Evolutionary conservation across 129 eudicot genomes (phyloP).

Genomic region (Flaveria sonorensis): DNA sequence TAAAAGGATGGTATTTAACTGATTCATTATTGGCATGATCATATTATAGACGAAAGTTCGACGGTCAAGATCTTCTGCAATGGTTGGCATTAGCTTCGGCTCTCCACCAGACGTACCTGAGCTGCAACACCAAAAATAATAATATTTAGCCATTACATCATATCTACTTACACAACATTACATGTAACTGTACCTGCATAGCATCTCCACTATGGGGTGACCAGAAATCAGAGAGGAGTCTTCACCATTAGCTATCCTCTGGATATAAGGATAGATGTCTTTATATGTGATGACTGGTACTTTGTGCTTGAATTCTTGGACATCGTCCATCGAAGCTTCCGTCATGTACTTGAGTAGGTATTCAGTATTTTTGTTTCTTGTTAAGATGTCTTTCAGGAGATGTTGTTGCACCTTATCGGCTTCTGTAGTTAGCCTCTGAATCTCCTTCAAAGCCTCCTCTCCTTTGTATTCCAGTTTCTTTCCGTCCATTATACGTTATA

Average conservation of each 20-base stretch:
- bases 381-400: conserved; percentile 53
- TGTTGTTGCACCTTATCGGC: conserved; percentile 71
- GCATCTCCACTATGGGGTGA: conserved; percentile 81
- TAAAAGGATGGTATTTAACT: conserved; percentile 39
- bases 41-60: conserved; percentile 79
- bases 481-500: conserved; percentile 59
- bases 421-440: conserved; percentile 59
- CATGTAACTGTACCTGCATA: conserved; percentile 55
- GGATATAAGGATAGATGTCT: conserved; percentile 68
- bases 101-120: conserved; percentile 95
- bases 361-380: conserved; percentile 64
- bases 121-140: conserved; percentile 47
- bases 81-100: conserved; percentile 89
- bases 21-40: conserved; percentile 82
- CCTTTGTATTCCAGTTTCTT: conserved; percentile 90
- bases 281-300: conserved; percentile 72
- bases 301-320: conserved; percentile 43
- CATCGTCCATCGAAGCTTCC: conserved; percentile 47
- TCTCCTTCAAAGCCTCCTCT: conserved; percentile 66
- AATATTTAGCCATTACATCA: not conserved
- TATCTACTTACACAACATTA: not conserved
- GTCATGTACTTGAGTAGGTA: conserved; percentile 51
- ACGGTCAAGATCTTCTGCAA: conserved; percentile 88
- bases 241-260: conserved; percentile 80
- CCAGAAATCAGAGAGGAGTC: conserved; percentile 66